Base-by-base conservation (phyloP, 805 yeast species). In the Ascoidea rubescens region DNA sequence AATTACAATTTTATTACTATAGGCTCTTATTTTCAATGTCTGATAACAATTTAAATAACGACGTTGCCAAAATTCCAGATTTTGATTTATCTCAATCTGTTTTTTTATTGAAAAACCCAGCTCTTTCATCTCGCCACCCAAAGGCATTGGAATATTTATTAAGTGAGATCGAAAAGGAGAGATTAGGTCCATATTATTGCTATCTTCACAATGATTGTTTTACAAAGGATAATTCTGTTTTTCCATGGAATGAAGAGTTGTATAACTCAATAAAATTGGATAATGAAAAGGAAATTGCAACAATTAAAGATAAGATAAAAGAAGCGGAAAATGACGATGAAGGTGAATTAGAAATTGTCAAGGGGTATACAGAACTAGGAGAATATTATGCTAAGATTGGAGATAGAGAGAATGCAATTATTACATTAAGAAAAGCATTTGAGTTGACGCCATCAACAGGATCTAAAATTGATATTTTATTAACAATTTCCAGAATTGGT, bases 311-410 rank as follows among this genome's bases (percentile, higher is more conserved):
- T 43, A 65, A 66, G 10, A 71, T 80, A 50, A 63, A 66, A 56
- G 62, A 75, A 62, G 68, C 79, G 65, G 77, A 82, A 70, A 66
- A 71, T 63, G 61, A 74, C 67, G 71, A 78, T 75, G 97, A 90
- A 65, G 95, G 96, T 42, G 96, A 88, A 64, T 68, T 84, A 57
- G 96, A 88, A 62, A 75, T 81, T 45, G 81, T 89, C 6, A 82
- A 81, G 56, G 80, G 82, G 48, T 84, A 88, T 77, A 78, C 80
- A 52, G 78, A 81, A 61, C 77, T 93, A 33, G 97, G 96, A 43
- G 95, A 90, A 64, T 87, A 82, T 67, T 91, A 87, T 66, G 81
- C 96, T 10, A 72, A 73, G 55, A 86, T 89, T 60, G 91, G 96
- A 56, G 96, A 91, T 66, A 77, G 80, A 57, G 68, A 71, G 42